Evolutionary conservation across 345 rosid genomes (phyloP).

Genomic region (Ceriops tagal): DNA sequence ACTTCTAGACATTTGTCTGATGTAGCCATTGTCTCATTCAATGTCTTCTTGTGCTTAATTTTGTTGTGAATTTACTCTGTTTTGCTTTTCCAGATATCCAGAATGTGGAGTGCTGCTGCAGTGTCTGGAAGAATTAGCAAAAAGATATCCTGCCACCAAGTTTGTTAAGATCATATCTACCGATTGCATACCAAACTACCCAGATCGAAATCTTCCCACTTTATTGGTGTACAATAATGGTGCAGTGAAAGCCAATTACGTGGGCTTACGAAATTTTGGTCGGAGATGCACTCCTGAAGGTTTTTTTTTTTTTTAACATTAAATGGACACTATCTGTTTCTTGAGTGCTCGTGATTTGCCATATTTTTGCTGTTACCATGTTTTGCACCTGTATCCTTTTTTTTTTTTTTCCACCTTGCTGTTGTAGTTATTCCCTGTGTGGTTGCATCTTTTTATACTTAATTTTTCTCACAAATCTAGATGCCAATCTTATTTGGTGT

Average conservation of each 20-base stretch:
- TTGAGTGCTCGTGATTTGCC: neutral
- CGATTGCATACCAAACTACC: slow-evolving; percentile 93
- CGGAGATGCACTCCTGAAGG: slow-evolving; percentile 93
- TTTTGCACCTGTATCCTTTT: no score
- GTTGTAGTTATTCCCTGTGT: no score
- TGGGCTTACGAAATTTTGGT: slow-evolving; percentile 78
- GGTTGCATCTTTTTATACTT: neutral
- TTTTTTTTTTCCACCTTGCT: no score
- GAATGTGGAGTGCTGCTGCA: slow-evolving; percentile 73
- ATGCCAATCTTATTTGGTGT: neutral
- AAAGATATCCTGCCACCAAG: slow-evolving; percentile 83
- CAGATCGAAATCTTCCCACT: slow-evolving; percentile 86
- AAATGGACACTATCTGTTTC: neutral
- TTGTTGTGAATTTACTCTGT: neutral
- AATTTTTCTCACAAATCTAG: neutral
- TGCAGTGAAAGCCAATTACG: slow-evolving; percentile 85
- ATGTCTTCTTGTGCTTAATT: slow-evolving; percentile 5
- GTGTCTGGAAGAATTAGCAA: slow-evolving; percentile 79
- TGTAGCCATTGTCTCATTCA: no score
- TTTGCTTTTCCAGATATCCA: slow-evolving; percentile 39
- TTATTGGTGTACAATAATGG: slow-evolving; percentile 79
- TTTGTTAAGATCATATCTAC: slow-evolving; percentile 95
- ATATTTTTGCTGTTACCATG: neutral
- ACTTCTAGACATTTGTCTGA: neutral
- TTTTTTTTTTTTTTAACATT: slow-evolving; percentile 4